Conservation (phyloP, 148 eudicot genomes). For the Suaeda aralocaspica region DNA sequence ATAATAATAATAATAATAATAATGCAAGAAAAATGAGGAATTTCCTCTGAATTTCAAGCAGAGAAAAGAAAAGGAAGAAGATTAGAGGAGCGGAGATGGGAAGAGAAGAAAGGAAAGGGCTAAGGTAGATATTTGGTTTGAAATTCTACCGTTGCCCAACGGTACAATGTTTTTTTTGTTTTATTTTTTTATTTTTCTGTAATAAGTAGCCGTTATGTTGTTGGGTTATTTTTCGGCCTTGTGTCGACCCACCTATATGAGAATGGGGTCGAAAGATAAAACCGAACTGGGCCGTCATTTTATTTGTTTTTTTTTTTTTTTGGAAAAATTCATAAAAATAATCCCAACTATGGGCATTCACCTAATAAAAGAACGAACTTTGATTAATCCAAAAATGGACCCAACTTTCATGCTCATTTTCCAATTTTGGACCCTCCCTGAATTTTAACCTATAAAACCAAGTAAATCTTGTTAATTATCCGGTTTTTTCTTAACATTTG, state of each 20-base stretch:
- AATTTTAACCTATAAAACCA: too few species aligned
- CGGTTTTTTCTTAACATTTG: too few species aligned
- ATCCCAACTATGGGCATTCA: too few species aligned
- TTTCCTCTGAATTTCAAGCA: background rate
- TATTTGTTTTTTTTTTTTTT: too few species aligned
- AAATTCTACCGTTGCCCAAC: conserved; percentile 52
- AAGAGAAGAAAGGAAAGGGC: conserved; percentile 11
- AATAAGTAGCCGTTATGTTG: conserved; percentile 39
- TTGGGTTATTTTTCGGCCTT: background rate
- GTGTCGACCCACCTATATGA: background rate
- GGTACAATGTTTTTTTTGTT: conserved; percentile 5
- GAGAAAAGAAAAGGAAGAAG: conserved; percentile 23
- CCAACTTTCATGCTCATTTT: too few species aligned
- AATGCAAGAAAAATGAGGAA: too few species aligned
- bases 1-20: too few species aligned
- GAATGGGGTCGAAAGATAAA: background rate
- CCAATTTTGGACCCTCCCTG: too few species aligned
- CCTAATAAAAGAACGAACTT: too few species aligned
- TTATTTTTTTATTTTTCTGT: background rate
- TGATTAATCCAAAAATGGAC: too few species aligned
- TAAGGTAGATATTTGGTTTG: conserved; percentile 33
- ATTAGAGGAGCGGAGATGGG: conserved; percentile 13
- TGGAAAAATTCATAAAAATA: too few species aligned
- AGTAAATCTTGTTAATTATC: too few species aligned
- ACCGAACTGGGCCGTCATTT: background rate